Conservation (phyloP, 306 rosid species). For the Arachis stenosperma region DNA sequence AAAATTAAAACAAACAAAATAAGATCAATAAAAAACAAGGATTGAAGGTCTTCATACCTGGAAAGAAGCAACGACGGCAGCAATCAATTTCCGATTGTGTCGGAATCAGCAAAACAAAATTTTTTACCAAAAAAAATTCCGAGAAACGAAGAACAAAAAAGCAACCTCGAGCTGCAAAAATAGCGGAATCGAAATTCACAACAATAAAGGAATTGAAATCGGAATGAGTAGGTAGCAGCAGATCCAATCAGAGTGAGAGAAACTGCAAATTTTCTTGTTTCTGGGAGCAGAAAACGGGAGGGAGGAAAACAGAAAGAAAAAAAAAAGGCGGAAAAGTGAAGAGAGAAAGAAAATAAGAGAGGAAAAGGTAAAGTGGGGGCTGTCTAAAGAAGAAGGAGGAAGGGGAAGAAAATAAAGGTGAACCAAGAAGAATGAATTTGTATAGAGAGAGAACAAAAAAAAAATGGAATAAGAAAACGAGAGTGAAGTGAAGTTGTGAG, state of each 20-base stretch:
- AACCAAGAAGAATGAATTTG: constrained; percentile 31
- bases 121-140: neutral
- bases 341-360: constrained; percentile 25
- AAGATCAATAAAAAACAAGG: neutral
- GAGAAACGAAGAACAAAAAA: constrained; percentile 16
- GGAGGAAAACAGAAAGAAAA: constrained; percentile 53
- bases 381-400: constrained; percentile 38
- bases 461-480: constrained; percentile 28
- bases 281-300: constrained; percentile 46
- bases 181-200: constrained; percentile 32
- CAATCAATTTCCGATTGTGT: constrained; percentile 26
- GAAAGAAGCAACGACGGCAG: constrained; percentile 28
- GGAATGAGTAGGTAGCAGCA: constrained; percentile 40
- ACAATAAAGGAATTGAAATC: constrained; percentile 34
- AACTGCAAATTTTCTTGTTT: constrained; percentile 20
- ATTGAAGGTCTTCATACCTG: constrained; percentile 36
- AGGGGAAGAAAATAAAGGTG: constrained; percentile 37
- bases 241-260: constrained; percentile 57
- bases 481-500: constrained; percentile 36
- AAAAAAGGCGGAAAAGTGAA: constrained; percentile 10
- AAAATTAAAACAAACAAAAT: neutral
- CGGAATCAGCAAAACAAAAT: constrained; percentile 19
- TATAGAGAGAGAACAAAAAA: constrained; percentile 53
- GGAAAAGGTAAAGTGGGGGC: constrained; percentile 39
- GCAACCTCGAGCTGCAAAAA: constrained; percentile 39